These are phyloP conservation scores for Spinacia oleracea DNA, from an alignment of 179 eudicot genomes.

Conservation along the genomic window DNA sequence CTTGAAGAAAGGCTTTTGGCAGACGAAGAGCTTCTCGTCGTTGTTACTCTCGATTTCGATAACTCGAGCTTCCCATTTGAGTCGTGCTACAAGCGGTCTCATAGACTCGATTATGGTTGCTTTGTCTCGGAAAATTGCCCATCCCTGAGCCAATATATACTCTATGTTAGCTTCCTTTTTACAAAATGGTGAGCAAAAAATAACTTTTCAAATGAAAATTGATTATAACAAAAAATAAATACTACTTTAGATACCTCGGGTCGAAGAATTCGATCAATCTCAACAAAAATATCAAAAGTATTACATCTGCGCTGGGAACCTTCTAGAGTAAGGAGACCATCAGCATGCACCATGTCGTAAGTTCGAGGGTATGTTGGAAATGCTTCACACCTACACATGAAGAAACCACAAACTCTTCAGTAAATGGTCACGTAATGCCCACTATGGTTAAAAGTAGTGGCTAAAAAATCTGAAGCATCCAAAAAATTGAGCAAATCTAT, in stretches of 20 bases:
- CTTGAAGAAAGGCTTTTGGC: conserved; percentile 92
- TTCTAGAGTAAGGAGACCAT: conserved; percentile 78
- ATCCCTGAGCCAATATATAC: conserved; percentile 66
- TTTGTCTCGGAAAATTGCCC: conserved; percentile 85
- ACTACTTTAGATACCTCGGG: conserved; percentile 70
- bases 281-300: conserved; percentile 65
- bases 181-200: not conserved
- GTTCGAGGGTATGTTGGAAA: conserved; percentile 96
- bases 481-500: not conserved
- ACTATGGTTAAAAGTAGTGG: not conserved
- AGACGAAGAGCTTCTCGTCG: conserved; percentile 78
- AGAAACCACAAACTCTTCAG: not conserved
- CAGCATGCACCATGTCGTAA: conserved; percentile 92
- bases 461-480: not conserved
- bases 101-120: conserved; percentile 65
- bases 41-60: conserved; percentile 77
- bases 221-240: not conserved
- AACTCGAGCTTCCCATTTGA: conserved; percentile 95
- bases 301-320: conserved; percentile 57
- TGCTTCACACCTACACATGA: conserved; percentile 81
- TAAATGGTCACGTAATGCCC: not conserved
- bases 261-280: conserved; percentile 94
- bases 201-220: not conserved
- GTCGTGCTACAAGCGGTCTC: conserved; percentile 59
- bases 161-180: conserved; percentile 10